phyloP scores from a whole-genome alignment of 2,329 filamentous ascomycete species.

The Aspergillus texensis region DNA sequence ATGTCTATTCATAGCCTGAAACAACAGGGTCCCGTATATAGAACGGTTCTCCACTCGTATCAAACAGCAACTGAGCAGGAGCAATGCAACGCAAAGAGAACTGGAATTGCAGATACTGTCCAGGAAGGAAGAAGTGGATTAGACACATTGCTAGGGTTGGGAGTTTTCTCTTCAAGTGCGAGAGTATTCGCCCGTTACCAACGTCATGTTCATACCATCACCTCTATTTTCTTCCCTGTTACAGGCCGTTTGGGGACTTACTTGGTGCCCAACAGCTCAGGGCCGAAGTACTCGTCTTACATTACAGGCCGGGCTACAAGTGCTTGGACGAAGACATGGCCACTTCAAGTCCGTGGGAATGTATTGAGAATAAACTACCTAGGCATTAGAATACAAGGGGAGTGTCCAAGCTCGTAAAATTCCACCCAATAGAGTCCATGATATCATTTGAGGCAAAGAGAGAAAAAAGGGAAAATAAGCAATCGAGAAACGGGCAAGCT shows the following conservation, averaged over 20 bases:
- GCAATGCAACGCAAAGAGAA: background rate
- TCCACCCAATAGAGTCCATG: slow-evolving; percentile 26
- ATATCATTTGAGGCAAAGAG: slow-evolving; percentile 18
- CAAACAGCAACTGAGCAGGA: background rate
- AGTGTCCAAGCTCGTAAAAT: slow-evolving; percentile 27
- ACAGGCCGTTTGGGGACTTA: background rate
- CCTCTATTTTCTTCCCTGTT: background rate
- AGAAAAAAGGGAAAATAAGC: background rate
- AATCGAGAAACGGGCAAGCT: slow-evolving; percentile 13
- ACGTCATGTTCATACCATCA: background rate
- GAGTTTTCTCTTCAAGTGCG: background rate
- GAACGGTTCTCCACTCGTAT: background rate
- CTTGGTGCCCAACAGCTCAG: background rate
- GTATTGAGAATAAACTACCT: slow-evolving; percentile 18
- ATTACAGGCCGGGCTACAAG: background rate
- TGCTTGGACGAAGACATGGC: background rate
- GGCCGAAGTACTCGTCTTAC: background rate
- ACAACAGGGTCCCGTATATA: background rate
- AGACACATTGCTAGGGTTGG: background rate
- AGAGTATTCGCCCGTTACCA: background rate
- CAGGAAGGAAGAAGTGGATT: background rate
- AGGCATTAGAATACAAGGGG: slow-evolving; percentile 35
- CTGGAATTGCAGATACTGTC: background rate
- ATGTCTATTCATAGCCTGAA: slow-evolving; percentile 1
- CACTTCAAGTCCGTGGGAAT: background rate